Evolutionary conservation across 2,329 filamentous ascomycete species (phyloP).

Genomic region (Cytospora piceae): DNA sequence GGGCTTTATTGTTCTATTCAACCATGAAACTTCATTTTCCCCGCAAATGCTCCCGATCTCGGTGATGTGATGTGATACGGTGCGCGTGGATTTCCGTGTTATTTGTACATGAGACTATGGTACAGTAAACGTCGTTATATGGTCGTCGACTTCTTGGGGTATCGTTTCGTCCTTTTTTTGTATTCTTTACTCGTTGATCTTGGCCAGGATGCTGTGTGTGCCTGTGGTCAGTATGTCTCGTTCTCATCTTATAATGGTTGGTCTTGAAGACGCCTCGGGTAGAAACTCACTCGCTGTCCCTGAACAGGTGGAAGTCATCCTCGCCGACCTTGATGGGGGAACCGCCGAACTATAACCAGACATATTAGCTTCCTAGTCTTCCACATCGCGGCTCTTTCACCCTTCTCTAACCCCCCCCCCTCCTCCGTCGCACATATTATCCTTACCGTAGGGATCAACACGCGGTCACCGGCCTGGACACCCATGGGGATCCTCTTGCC

Average conservation of each 20-base stretch:
- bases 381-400: slow-evolving; percentile 17
- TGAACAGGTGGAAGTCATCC: slow-evolving; percentile 94
- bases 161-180: slow-evolving; percentile 35
- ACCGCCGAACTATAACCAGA: slow-evolving; percentile 73
- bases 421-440: not conserved
- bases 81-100: slow-evolving; percentile 26
- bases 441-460: slow-evolving; percentile 90
- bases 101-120: slow-evolving; percentile 34
- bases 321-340: slow-evolving; percentile 97
- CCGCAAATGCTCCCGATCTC: slow-evolving; percentile 23
- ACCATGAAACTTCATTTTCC: slow-evolving; percentile 20
- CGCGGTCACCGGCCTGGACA: slow-evolving; percentile 83
- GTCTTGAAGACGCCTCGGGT: not conserved
- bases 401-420: not conserved
- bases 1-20: slow-evolving; percentile 22
- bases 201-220: slow-evolving; percentile 79
- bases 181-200: slow-evolving; percentile 89
- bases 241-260: slow-evolving; percentile 5
- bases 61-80: slow-evolving; percentile 31
- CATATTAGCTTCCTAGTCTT: slow-evolving; percentile 34
- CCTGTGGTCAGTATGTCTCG: slow-evolving; percentile 30
- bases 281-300: slow-evolving; percentile 89
- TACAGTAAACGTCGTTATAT: slow-evolving; percentile 33
- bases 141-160: slow-evolving; percentile 33
- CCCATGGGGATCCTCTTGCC: slow-evolving; percentile 86